Evolutionary conservation across 768 basidiomycete species (phyloP).

Genomic region (Lactarius deliciosus): DNA sequence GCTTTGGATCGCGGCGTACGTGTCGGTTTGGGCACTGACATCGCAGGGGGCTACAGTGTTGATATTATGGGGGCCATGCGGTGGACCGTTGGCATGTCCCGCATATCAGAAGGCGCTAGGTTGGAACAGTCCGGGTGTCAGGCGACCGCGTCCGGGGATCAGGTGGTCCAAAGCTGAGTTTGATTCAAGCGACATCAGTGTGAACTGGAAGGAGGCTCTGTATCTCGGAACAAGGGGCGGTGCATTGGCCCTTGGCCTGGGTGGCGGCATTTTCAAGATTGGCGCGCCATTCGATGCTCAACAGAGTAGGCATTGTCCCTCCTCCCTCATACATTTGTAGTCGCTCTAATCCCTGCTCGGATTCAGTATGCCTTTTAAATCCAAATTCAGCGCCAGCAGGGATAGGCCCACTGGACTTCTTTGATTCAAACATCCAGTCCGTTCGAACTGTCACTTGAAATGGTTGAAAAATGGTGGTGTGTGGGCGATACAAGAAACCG

Average conservation of each 20-base stretch:
- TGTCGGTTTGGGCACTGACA: slow-evolving; percentile 81
- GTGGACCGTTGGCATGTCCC: slow-evolving; percentile 67
- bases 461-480: slow-evolving; percentile 91
- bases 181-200: slow-evolving; percentile 40
- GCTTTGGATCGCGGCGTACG: slow-evolving; percentile 61
- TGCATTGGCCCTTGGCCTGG: slow-evolving; percentile 64
- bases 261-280: slow-evolving; percentile 47
- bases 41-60: slow-evolving; percentile 82
- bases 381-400: slow-evolving; percentile 39
- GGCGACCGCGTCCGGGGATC: slow-evolving; percentile 13
- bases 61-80: slow-evolving; percentile 83
- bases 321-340: slow-evolving; percentile 6
- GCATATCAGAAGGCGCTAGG: slow-evolving; percentile 60
- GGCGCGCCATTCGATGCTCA: slow-evolving; percentile 77
- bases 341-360: slow-evolving; percentile 8
- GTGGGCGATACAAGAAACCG: slow-evolving; percentile 72
- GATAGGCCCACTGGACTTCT: slow-evolving; percentile 69
- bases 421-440: slow-evolving; percentile 41
- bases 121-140: slow-evolving; percentile 30
- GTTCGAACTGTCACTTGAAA: slow-evolving; percentile 42
- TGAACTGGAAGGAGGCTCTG: slow-evolving; percentile 81
- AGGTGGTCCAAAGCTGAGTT: slow-evolving; percentile 14
- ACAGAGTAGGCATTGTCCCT: slow-evolving; percentile 49
- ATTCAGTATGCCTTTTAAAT: slow-evolving; percentile 27
- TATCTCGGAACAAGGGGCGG: slow-evolving; percentile 85